Evolutionary conservation across 1,284 basidiomycete genomes (phyloP).

Genomic region (Rhodotorula sp.): DNA sequence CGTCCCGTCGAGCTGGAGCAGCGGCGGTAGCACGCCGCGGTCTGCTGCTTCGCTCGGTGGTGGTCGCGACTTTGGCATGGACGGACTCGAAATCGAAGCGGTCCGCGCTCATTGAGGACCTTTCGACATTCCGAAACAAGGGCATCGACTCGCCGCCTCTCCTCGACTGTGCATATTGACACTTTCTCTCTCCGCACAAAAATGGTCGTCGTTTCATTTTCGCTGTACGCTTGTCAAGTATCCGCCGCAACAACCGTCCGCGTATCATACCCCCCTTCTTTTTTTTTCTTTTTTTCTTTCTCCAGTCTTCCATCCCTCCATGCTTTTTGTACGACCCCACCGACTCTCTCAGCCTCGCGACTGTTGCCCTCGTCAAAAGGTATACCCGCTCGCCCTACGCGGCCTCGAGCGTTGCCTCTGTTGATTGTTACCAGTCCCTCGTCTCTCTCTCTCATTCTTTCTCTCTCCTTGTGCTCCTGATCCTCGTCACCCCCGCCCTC

Average conservation of each 20-base stretch:
- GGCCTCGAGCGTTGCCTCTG: neutral
- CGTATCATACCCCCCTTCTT: neutral
- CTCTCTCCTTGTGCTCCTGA: neutral
- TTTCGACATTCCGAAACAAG: too few species aligned
- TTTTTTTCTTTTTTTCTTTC: neutral
- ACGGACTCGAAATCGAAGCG: conserved; percentile 1
- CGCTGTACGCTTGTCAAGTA: neutral
- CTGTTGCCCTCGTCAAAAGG: neutral
- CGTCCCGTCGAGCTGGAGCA: neutral
- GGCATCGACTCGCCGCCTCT: neutral
- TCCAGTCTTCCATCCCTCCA: neutral
- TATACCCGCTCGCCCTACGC: neutral
- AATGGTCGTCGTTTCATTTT: neutral
- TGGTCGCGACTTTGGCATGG: neutral
- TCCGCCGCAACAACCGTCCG: neutral
- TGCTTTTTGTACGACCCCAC: neutral
- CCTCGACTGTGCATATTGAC: neutral
- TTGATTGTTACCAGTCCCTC: neutral
- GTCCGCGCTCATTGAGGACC: conserved; percentile 1
- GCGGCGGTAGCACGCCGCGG: neutral
- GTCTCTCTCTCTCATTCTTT: neutral
- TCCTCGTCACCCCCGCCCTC: neutral
- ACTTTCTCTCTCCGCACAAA: neutral
- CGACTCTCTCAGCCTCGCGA: neutral
- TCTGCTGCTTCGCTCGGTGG: conserved; percentile 1